These are phyloP conservation scores for Antitrichia curtipendula DNA, from an alignment of 225 moss, liverwort and hornwort genomes.

Conservation along the genomic window DNA sequence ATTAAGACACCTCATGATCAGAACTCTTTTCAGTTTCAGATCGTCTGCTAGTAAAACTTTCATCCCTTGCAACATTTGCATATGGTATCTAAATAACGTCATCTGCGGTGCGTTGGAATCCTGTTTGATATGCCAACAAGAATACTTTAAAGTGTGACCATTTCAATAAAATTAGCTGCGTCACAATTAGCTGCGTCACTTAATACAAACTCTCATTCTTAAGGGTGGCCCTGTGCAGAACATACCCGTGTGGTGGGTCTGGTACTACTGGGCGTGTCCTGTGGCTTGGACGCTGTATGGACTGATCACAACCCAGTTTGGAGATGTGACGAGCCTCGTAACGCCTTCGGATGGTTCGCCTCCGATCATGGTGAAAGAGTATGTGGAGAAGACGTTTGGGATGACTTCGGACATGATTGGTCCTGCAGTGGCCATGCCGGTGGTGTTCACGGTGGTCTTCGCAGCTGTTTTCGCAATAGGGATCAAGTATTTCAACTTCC, in stretches of 20 bases:
- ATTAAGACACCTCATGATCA: neutral
- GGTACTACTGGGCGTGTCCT: conserved; percentile 56
- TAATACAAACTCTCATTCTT: neutral
- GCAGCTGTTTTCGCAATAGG: conserved; percentile 39
- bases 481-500: conserved; percentile 49
- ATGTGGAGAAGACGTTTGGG: conserved; percentile 32
- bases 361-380: conserved; percentile 36
- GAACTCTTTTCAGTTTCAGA: neutral
- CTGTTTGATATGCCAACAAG: neutral
- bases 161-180: neutral
- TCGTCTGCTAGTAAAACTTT: neutral
- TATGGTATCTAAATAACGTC: neutral
- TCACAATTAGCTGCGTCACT: too few relatives aligned
- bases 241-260: conserved; percentile 48
- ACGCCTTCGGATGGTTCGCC: conserved; percentile 21
- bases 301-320: conserved; percentile 39
- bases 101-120: neutral
- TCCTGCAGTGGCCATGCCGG: conserved; percentile 39
- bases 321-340: conserved; percentile 23
- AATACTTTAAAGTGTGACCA: neutral
- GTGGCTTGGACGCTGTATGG: conserved; percentile 56
- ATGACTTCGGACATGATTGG: conserved; percentile 28
- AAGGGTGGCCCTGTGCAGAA: conserved; percentile 12
- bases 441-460: conserved; percentile 41
- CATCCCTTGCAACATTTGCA: neutral